phyloP scores from a whole-genome alignment of 1,139 yeast species.

The Geotrichum bryndzae region DNA sequence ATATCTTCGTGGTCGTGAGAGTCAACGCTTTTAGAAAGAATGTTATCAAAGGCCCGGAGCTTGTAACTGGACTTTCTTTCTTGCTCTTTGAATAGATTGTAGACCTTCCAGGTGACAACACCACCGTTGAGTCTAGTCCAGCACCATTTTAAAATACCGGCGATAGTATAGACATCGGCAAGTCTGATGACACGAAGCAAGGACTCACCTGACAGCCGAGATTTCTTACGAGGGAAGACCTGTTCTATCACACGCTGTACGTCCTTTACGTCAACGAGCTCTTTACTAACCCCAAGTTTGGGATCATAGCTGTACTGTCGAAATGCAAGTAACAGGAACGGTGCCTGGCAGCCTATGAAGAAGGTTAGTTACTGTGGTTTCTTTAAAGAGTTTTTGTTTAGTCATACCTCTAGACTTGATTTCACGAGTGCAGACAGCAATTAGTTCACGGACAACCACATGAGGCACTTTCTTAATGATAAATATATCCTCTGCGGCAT shows the following conservation, averaged over 20 bases:
- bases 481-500: conserved; percentile 28
- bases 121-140: conserved; percentile 82
- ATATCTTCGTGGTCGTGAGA: conserved; percentile 87
- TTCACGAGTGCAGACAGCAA: conserved; percentile 31
- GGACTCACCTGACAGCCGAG: conserved; percentile 29
- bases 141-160: conserved; percentile 68
- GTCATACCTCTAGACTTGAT: conserved; percentile 33
- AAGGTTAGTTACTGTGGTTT: background rate
- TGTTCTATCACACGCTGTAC: conserved; percentile 25
- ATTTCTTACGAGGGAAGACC: conserved; percentile 26
- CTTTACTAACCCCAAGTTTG: conserved; percentile 3
- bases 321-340: conserved; percentile 32
- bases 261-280: conserved; percentile 23
- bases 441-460: conserved; percentile 27
- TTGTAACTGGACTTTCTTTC: conserved; percentile 56
- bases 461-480: conserved; percentile 26
- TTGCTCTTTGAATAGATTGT: conserved; percentile 57
- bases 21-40: conserved; percentile 76
- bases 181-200: conserved; percentile 28
- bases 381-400: background rate
- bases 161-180: conserved; percentile 45
- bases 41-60: conserved; percentile 58
- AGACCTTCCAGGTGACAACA: conserved; percentile 81
- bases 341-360: conserved; percentile 23
- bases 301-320: conserved; percentile 23